Conservation (phyloP, 73 alveolate species). For the Tetrahymena borealis region DNA sequence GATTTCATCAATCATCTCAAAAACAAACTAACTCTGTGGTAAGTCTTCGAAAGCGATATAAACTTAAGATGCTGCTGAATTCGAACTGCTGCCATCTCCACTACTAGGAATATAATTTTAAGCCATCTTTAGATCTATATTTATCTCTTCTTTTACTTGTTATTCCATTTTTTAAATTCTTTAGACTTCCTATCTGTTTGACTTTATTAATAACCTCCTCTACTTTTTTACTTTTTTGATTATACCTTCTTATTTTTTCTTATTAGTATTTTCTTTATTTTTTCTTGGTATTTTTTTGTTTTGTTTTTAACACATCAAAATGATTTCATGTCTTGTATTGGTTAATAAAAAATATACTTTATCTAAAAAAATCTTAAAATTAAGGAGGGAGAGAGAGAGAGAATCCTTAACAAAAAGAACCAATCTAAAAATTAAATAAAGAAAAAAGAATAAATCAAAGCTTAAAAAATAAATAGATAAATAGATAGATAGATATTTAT, state of each 20-base stretch:
- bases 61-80: background rate
- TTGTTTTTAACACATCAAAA: no score
- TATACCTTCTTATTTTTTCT: no score
- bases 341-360: no score
- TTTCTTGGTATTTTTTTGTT: no score
- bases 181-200: no score
- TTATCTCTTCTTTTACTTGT: background rate
- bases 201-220: no score
- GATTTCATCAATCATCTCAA: background rate
- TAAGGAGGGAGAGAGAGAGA: no score
- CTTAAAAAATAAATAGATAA: background rate
- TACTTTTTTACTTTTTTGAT: no score
- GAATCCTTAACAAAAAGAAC: no score
- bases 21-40: background rate
- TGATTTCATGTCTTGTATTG: no score
- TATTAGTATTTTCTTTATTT: no score
- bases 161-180: background rate
- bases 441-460: background rate
- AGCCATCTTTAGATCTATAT: background rate
- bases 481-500: background rate
- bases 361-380: no score
- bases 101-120: background rate
- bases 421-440: background rate
- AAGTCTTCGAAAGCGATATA: background rate
- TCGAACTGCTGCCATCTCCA: background rate